phyloP scores from a whole-genome alignment of 768 basidiomycete species.

The Collybia sp. region DNA sequence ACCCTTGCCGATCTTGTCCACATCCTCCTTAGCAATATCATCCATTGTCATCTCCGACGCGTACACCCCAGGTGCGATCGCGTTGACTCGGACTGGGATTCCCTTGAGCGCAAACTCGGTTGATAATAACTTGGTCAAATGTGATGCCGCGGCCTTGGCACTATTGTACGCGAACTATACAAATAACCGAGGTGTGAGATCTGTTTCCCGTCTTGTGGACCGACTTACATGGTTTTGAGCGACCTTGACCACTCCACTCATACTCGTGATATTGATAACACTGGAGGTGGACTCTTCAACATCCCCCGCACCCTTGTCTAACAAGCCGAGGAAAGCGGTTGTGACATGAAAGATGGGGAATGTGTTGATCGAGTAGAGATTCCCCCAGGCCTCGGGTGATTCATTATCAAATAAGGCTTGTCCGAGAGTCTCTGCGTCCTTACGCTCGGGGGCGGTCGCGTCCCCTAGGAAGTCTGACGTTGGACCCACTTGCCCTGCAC shows the following conservation, averaged over 20 bases:
- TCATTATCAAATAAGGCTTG: conserved; percentile 69
- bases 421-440: conserved; percentile 61
- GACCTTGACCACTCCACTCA: conserved; percentile 62
- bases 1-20: conserved; percentile 53
- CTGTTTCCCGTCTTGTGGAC: background rate
- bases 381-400: conserved; percentile 55
- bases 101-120: conserved; percentile 67
- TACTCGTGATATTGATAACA: conserved; percentile 72
- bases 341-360: conserved; percentile 71
- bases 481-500: conserved; percentile 76
- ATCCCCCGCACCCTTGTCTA: conserved; percentile 63
- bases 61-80: conserved; percentile 69
- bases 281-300: conserved; percentile 48
- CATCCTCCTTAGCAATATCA: conserved; percentile 27
- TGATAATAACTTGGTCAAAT: conserved; percentile 65
- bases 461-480: conserved; percentile 52
- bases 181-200: background rate
- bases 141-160: conserved; percentile 67
- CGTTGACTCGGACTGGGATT: conserved; percentile 63
- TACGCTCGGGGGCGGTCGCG: conserved; percentile 49
- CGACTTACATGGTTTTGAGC: conserved; percentile 65
- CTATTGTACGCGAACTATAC: conserved; percentile 74
- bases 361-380: conserved; percentile 59
- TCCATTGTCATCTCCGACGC: conserved; percentile 66
- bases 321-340: conserved; percentile 65